Evolutionary conservation across 306 rosid species (phyloP), one percentile per base, ranked within the genome.

Genomic region (Cicer bijugum): DNA sequence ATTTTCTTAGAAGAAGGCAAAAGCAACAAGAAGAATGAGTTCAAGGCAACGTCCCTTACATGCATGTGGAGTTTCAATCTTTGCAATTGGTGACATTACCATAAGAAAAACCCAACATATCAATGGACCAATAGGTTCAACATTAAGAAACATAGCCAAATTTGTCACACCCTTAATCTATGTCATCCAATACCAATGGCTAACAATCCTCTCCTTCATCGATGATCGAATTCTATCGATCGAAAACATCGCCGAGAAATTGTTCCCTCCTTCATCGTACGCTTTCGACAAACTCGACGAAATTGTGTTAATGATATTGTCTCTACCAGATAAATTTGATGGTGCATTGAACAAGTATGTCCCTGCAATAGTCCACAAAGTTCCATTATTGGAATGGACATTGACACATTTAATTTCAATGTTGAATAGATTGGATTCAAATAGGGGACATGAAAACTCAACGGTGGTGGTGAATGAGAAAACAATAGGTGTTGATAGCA

Each of bases 221-320:
- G 98, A 93, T 35, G 75, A 78, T 80, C 79, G 56, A 38, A 80
- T 90, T 20, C 75, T 90, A 38, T 59, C 64, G 1, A 75, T 60
- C 23, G 88, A 85, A 69, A 67, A 69, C 69, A 11, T 73, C 4
- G 38, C 80, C 6, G 88, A 90, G 85, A 88, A 44, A 76, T 0
- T 55, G 14, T 89, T 85, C 58, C 97, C 98, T 1, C 78, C 89
- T 4, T 85, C 91, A 53, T 67, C 33, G 7, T 23, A 60, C 5
- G 72, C 63, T 40, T 87, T 93, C 64, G 61, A 89, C 72, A 87
- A 85, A 81, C 79, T 87, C 1, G 96, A 93, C 40, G 83, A 84
- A 8, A 6, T 86, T 4, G 85, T 87, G 9, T 64, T 47, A 12
- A 12, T 38, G 55, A 61, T 75, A 4, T 75, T 47, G 75, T 48